phyloP scores from a whole-genome alignment of 805 yeast species.

The Ogataea parapolymorpha region DNA sequence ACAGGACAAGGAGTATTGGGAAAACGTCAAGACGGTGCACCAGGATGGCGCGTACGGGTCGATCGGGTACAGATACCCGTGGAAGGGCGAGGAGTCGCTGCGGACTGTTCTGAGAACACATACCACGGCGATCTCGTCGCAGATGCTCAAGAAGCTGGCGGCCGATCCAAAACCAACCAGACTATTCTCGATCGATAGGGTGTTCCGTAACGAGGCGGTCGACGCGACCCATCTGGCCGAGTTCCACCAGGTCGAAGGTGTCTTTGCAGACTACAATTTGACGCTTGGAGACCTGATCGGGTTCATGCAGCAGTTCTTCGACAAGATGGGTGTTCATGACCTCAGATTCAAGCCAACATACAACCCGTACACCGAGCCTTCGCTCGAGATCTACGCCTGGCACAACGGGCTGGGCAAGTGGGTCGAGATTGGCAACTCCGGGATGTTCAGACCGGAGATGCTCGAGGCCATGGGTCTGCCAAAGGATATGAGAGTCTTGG shows the following conservation, averaged over 20 bases:
- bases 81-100: constrained; percentile 89
- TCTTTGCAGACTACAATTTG: constrained; percentile 90
- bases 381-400: constrained; percentile 95
- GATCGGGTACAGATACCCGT: constrained; percentile 96
- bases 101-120: constrained; percentile 95
- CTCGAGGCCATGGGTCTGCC: constrained; percentile 98
- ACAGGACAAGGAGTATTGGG: constrained; percentile 73
- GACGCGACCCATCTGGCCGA: constrained; percentile 99
- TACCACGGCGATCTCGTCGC: constrained; percentile 91
- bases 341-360: constrained; percentile 98
- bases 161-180: constrained; percentile 85
- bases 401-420: constrained; percentile 92
- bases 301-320: constrained; percentile 96
- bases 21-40: constrained; percentile 78
- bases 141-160: constrained; percentile 84
- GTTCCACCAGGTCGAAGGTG: constrained; percentile 99
- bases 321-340: constrained; percentile 94
- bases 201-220: constrained; percentile 98
- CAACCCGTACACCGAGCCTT: constrained; percentile 99
- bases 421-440: constrained; percentile 99
- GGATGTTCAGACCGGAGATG: constrained; percentile 99
- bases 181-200: constrained; percentile 94
- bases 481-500: constrained; percentile 86
- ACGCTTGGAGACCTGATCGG: constrained; percentile 96
- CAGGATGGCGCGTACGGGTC: constrained; percentile 90